phyloP scores from a whole-genome alignment of 2,329 filamentous ascomycete species.

The Colletotrichum lentis region DNA sequence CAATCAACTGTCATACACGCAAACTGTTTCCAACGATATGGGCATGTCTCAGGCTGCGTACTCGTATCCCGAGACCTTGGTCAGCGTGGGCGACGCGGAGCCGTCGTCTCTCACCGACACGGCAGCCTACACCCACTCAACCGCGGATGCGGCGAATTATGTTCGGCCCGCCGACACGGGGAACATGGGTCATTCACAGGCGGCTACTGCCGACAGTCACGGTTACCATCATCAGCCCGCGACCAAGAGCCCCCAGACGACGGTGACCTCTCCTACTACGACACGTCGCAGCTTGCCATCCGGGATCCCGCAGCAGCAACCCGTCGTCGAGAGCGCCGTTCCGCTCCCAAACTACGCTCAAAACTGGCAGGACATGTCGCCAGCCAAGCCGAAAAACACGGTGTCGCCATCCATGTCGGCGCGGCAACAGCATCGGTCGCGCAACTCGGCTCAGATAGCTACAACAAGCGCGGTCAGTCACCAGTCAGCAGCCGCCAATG shows the following conservation, averaged over 20 bases:
- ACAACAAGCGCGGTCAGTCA: background rate
- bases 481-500: slow-evolving; percentile 7
- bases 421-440: slow-evolving; percentile 14
- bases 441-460: slow-evolving; percentile 16
- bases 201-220: background rate
- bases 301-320: slow-evolving; percentile 6
- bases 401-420: slow-evolving; percentile 20
- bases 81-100: slow-evolving; percentile 13
- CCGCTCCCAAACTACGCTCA: slow-evolving; percentile 10
- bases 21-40: slow-evolving; percentile 26
- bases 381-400: slow-evolving; percentile 16
- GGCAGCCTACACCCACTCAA: slow-evolving; percentile 14
- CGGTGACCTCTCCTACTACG: background rate
- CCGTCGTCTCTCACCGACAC: slow-evolving; percentile 1
- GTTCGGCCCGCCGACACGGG: background rate
- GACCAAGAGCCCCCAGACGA: slow-evolving; percentile 8
- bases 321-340: slow-evolving; percentile 9
- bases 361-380: slow-evolving; percentile 25
- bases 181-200: slow-evolving; percentile 1
- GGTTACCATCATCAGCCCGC: slow-evolving; percentile 5
- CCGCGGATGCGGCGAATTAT: slow-evolving; percentile 10
- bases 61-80: slow-evolving; percentile 24
- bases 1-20: slow-evolving; percentile 41
- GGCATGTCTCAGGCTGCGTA: slow-evolving; percentile 14
- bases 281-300: slow-evolving; percentile 34